Evolutionary conservation across 345 rosid species (phyloP).

Genomic region (Salix brachista): DNA sequence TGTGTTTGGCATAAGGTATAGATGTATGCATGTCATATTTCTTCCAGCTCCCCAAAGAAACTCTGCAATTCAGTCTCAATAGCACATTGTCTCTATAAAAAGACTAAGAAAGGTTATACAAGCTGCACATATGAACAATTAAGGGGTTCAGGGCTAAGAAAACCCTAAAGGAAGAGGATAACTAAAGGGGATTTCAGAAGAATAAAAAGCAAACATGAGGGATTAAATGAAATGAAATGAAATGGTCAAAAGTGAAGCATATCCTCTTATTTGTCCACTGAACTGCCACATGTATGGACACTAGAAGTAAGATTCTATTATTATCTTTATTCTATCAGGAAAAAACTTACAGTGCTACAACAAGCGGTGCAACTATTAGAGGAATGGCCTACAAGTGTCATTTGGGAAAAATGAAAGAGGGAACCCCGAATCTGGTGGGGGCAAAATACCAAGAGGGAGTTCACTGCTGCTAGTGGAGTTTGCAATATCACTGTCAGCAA

Average conservation of each 20-base stretch:
- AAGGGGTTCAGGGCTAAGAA: background rate
- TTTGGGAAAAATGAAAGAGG: slow-evolving; percentile 73
- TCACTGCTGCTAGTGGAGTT: slow-evolving; percentile 36
- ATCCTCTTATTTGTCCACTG: background rate
- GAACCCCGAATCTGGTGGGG: slow-evolving; percentile 92
- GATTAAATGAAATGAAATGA: too few species aligned
- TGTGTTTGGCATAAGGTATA: background rate
- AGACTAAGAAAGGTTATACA: background rate
- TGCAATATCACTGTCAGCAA: slow-evolving; percentile 58
- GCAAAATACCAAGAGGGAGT: slow-evolving; percentile 82
- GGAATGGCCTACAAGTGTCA: slow-evolving; percentile 73
- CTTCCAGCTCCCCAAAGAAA: background rate
- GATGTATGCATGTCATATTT: background rate
- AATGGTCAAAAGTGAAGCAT: too few species aligned
- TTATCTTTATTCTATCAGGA: too few species aligned
- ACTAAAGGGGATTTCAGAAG: background rate
- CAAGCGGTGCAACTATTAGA: slow-evolving; percentile 91
- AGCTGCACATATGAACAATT: background rate
- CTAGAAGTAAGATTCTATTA: background rate
- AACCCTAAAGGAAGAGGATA: background rate
- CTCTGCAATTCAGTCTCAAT: background rate
- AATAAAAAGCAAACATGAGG: too few species aligned
- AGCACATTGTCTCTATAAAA: background rate
- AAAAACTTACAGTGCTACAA: slow-evolving; percentile 60
- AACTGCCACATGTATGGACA: background rate